Evolutionary conservation across 2,329 filamentous ascomycete genomes (phyloP), one percentile per base, ranked within the genome.

Genomic region (Ophiostoma ulmi): DNA sequence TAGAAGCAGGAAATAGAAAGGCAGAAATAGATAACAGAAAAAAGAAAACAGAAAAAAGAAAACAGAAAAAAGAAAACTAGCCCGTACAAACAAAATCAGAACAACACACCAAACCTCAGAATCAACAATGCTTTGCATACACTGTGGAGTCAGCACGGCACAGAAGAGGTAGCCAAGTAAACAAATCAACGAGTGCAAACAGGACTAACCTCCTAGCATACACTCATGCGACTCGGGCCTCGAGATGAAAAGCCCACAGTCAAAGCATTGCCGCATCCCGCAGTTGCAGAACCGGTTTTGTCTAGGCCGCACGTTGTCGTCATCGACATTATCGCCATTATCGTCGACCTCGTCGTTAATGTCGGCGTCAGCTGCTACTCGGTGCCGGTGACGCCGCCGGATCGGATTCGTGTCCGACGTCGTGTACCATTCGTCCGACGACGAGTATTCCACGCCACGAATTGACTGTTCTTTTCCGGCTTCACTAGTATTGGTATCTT

Each of bases 311-410:
- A n/a, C 36, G 20, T 22, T 22, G 35, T 55, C 67, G 61, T 48
- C 17, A 11, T 8, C 38, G 38, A 8, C 38, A 11, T 39, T 39
- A 8, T 39, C 5, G 38, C 38, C 8, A 39, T 48, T 48, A 48
- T 48, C 44, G 1, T 48, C 17, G 44, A 20, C 44, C 20, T 20
- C 7, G 5, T 6, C n/a, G 4, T 20, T 20, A 48, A 39, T 6
- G 20, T 68, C 68, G 39, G 17, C 17, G 17, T 68, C 48, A 2
- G 11, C 35, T 4, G n/a, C 89, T 77, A 81, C 84, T 0, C 81
- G 88, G 73, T 91, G 88, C 87, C 80, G 89, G n/a, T 91, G 90
- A 71, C 84, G 64, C 39, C 65, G 26, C 26, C 22, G 68, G 20
- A 65, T 61, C 13, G 68, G 64, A 88, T 77, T 86, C 83, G 74